Evolutionary conservation across 768 basidiomycete genomes (phyloP).

Genomic region (Podaxis sp.): DNA sequence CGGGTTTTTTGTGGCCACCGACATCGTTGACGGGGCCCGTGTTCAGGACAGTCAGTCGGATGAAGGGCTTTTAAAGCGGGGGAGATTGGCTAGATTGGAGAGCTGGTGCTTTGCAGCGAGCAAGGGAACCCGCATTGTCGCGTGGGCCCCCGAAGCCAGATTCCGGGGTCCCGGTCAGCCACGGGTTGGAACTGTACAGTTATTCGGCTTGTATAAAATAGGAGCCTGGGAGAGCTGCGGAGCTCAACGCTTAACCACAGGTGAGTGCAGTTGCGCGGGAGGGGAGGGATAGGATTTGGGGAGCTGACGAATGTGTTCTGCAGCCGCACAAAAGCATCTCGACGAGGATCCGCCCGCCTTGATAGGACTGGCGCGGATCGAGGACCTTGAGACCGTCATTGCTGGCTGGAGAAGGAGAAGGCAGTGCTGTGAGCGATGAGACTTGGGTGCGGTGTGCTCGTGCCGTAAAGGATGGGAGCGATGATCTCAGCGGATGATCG

Average conservation of each 20-base stretch:
- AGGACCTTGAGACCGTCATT: constrained; percentile 89
- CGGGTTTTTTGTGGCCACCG: constrained; percentile 87
- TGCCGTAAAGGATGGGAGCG: constrained; percentile 21
- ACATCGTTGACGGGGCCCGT: constrained; percentile 77
- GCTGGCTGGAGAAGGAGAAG: constrained; percentile 66
- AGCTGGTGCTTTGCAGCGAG: not conserved
- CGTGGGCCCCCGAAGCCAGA: constrained; percentile 16
- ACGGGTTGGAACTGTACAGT: constrained; percentile 50
- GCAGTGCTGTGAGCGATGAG: constrained; percentile 50
- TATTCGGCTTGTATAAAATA: constrained; percentile 23
- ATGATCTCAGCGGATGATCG: constrained; percentile 32
- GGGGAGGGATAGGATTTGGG: constrained; percentile 15
- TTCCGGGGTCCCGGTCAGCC: constrained; percentile 49
- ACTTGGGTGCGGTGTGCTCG: constrained; percentile 83
- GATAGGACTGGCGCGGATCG: constrained; percentile 69
- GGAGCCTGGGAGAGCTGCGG: not conserved
- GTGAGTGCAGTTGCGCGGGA: constrained; percentile 35
- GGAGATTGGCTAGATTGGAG: constrained; percentile 10
- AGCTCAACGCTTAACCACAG: constrained; percentile 66
- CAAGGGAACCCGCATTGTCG: constrained; percentile 4
- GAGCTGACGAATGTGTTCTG: constrained; percentile 7
- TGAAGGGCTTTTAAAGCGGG: constrained; percentile 12
- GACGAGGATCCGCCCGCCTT: constrained; percentile 75
- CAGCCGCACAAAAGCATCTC: constrained; percentile 88
- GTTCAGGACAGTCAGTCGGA: constrained; percentile 24